A percentile compares a stretch with the other conserved stretches of the same genome.
phyloP scores from a whole-genome alignment of 441 rosid genomes.

The Croton laevigatus region DNA sequence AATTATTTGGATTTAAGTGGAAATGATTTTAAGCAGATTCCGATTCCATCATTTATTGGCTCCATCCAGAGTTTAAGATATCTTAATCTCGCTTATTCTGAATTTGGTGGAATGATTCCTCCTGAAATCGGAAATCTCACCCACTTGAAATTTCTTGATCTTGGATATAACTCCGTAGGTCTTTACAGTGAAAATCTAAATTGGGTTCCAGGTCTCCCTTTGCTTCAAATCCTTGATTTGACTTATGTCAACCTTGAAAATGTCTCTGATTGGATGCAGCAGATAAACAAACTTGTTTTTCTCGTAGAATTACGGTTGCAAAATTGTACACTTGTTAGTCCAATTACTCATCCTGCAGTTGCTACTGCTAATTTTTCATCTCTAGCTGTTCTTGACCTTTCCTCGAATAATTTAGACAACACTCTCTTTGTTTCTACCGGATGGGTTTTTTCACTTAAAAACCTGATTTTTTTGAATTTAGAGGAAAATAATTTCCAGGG shows the following conservation, averaged over 20 bases:
- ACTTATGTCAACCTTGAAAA: background rate
- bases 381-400: background rate
- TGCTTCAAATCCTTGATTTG: slow-evolving; percentile 14
- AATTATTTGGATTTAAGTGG: background rate
- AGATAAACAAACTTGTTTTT: background rate
- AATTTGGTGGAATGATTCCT: no score
- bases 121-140: no score
- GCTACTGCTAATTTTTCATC: background rate
- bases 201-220: slow-evolving; percentile 17
- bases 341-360: background rate
- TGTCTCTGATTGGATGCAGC: background rate
- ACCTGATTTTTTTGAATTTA: no score
- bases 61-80: no score
- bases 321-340: background rate
- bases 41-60: no score
- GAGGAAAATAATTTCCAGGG: background rate
- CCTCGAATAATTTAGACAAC: background rate
- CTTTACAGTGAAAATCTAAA: no score
- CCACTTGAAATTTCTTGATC: no score
- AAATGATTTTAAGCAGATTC: no score
- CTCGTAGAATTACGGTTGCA: background rate
- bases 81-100: no score
- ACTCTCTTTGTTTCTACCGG: no score
- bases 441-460: no score
- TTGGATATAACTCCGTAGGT: no score